Percentiles rank a stretch among this genome's conserved stretches.
phyloP scores from a whole-genome alignment of 352 stramenopile genomes.

The Pythium inflatum region DNA sequence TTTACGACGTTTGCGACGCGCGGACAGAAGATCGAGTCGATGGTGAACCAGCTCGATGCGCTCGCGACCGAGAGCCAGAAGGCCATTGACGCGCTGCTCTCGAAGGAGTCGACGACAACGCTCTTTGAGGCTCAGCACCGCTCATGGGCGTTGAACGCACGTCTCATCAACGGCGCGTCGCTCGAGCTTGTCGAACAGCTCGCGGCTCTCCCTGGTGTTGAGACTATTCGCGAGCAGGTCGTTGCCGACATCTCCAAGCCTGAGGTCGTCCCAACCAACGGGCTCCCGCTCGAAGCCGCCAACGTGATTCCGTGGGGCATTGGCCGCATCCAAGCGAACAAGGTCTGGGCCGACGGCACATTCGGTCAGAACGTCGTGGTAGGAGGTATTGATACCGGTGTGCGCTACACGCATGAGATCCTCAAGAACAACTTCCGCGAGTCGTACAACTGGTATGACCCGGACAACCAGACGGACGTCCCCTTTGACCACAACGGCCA shows the following conservation, averaged over 20 bases:
- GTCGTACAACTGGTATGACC: conserved; percentile 37
- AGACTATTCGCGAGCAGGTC: conserved; percentile 26
- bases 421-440: conserved; percentile 24
- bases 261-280: background rate
- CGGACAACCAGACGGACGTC: conserved; percentile 25
- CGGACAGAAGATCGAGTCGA: conserved; percentile 17
- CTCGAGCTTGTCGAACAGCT: conserved; percentile 34
- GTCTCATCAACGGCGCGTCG: conserved; percentile 25
- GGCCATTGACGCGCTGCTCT: conserved; percentile 6
- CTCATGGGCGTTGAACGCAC: conserved; percentile 32
- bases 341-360: conserved; percentile 35
- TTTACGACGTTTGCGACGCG: conserved; percentile 4
- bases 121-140: conserved; percentile 14
- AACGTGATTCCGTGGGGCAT: conserved; percentile 34
- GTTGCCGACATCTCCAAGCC: background rate
- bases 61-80: background rate
- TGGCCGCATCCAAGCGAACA: conserved; percentile 18
- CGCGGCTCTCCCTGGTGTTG: conserved; percentile 14
- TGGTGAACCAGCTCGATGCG: conserved; percentile 9
- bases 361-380: conserved; percentile 21
- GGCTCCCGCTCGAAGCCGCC: background rate
- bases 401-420: conserved; percentile 29
- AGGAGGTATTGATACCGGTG: conserved; percentile 14
- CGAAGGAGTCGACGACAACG: background rate
- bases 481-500: conserved; percentile 37